These are phyloP conservation scores for Cercophora scortea DNA, from an alignment of 495 filamentous ascomycete species.

Conservation along the genomic window DNA sequence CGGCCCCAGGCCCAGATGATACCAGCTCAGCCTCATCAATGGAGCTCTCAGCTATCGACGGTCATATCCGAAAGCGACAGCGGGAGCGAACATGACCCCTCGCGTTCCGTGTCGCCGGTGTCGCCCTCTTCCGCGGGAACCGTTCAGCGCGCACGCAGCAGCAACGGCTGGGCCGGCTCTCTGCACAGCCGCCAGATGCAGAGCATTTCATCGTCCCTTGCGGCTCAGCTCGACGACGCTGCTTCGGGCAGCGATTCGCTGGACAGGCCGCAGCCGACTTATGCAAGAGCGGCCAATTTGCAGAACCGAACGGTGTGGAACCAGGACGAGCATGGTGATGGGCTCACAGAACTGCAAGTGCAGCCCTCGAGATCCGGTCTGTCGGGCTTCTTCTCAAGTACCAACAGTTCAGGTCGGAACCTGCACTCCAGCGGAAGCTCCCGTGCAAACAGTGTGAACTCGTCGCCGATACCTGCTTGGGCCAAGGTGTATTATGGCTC, in stretches of 20 bases:
- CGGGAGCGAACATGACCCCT: constrained; percentile 28
- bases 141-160: constrained; percentile 24
- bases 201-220: constrained; percentile 46
- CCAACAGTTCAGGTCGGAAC: constrained; percentile 35
- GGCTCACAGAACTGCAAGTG: constrained; percentile 41
- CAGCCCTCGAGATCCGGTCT: constrained; percentile 40
- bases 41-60: constrained; percentile 69
- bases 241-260: constrained; percentile 32
- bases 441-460: constrained; percentile 46
- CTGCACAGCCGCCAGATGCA: constrained; percentile 41
- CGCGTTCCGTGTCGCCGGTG: constrained; percentile 36
- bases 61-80: constrained; percentile 58
- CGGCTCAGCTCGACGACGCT: constrained; percentile 26
- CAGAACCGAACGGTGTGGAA: constrained; percentile 33
- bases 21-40: constrained; percentile 42
- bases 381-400: constrained; percentile 31
- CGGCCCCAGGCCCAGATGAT: constrained; percentile 23
- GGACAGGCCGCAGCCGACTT: constrained; percentile 27
- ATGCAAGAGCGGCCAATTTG: constrained; percentile 23
- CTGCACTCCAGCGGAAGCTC: constrained; percentile 42
- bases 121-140: constrained; percentile 11
- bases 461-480: constrained; percentile 55
- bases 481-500: constrained; percentile 53
- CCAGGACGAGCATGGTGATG: constrained; percentile 49
- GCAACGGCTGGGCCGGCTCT: constrained; percentile 29